phyloP scores from a whole-genome alignment of 2,329 filamentous ascomycete species.

The Fusarium sp. region DNA sequence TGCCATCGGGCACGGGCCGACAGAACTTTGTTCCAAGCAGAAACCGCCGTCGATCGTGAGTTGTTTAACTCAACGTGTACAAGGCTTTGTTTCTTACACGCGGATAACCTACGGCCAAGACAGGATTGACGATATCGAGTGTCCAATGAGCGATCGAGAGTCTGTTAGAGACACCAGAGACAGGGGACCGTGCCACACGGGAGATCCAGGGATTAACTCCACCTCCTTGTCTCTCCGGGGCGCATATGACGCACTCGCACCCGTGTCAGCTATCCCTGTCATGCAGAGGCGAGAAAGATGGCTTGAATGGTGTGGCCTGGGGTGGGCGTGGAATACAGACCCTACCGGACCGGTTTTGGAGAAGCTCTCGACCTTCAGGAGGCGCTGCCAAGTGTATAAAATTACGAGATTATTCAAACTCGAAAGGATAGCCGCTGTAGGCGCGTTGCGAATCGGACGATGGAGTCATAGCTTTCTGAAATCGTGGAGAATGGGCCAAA shows the following conservation, averaged over 20 bases:
- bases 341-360: conserved; percentile 39
- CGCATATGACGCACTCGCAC: conserved; percentile 48
- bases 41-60: conserved; percentile 38
- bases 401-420: conserved; percentile 29
- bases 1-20: conserved; percentile 13
- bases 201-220: conserved; percentile 36
- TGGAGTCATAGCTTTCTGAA: conserved; percentile 3
- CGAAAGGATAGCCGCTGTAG: conserved; percentile 36
- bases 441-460: conserved; percentile 21
- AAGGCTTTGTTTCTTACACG: conserved; percentile 34
- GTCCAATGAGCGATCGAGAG: conserved; percentile 34
- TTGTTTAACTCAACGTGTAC: conserved; percentile 31
- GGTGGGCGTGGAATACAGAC: conserved; percentile 40
- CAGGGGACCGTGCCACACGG: conserved; percentile 40
- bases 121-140: conserved; percentile 12
- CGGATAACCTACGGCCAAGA: conserved; percentile 22
- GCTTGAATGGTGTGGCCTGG: conserved; percentile 28
- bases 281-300: conserved; percentile 40
- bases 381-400: conserved; percentile 19
- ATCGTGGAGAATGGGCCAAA: neutral
- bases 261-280: conserved; percentile 42
- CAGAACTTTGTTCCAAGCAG: conserved; percentile 23
- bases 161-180: conserved; percentile 41
- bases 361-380: conserved; percentile 25
- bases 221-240: conserved; percentile 42